Base-by-base conservation (phyloP, 331 rosid genomes). In the Cydonia oblonga region DNA sequence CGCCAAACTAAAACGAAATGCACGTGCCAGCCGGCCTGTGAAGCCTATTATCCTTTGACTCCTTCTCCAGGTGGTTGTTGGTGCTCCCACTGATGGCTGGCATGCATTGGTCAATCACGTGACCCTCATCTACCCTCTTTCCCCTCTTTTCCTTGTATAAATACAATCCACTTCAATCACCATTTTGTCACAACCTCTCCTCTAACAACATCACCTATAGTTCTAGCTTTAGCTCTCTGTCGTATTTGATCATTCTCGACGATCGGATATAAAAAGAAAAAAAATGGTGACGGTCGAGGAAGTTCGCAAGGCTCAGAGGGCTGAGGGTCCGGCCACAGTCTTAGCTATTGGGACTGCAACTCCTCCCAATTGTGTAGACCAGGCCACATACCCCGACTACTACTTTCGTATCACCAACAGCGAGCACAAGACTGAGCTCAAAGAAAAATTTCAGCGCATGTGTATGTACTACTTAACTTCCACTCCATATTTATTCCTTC, bases 281-380 rank as follows among this genome's bases (percentile, higher is more conserved):
- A n/a, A n/a, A n/a, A n/a, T 81, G 90, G 83, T 75, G 66, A 77
- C 81, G n/a, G 81, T 86, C 3, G 76, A 83, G 6, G 87, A 86
- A 64, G 73, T 86, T n/a, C 75, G 84, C 13, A 84, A 72, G 69
- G 84, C 72, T 20, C 88, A 84, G 19, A 58, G 83, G 51, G 85
- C 88, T 0, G 78, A 83, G 25, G 44, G 44, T 38, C 44, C 44
- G 44, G 44, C 44, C 14, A 38, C 44, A 9, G 14, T 38, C 44
- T 38, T 38, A 11, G 44, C 44, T 38, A 38, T 38, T 38, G 44
- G 44, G 44, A 38, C 44, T 10, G 44, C 44, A 10, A 38, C 44
- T 38, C 44, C 44, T 38, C 1, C 44, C 44, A 38, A 38, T 10
- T 38, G 44, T 38, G 44, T 38, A 38, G 44, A 38, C 44, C 44